Conservation (phyloP, 768 basidiomycete species). For the Gautieria morchelliformis region DNA sequence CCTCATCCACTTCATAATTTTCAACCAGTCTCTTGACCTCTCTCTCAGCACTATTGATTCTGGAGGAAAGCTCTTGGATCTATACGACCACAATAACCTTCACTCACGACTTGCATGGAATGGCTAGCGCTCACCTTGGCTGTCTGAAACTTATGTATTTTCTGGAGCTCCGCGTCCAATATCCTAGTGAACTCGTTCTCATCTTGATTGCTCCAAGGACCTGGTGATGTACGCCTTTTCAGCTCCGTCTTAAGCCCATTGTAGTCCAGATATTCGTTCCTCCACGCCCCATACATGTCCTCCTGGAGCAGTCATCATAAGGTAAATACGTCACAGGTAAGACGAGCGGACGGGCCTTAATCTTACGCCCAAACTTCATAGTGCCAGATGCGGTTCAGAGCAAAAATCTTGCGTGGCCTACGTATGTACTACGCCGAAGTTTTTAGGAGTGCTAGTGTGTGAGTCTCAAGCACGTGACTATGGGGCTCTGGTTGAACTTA, state of each 20-base stretch:
- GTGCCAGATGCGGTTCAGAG: neutral
- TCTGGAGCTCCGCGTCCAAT: conserved; percentile 82
- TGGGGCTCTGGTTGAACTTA: too few relatives aligned
- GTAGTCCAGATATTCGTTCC: conserved; percentile 84
- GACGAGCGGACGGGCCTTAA: conserved; percentile 37
- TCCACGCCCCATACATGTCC: conserved; percentile 85
- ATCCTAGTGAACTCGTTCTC: conserved; percentile 73
- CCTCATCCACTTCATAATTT: neutral
- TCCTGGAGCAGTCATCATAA: conserved; percentile 34
- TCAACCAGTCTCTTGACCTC: conserved; percentile 70
- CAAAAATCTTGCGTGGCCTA: neutral
- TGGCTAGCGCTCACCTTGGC: conserved; percentile 48
- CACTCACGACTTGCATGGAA: conserved; percentile 1
- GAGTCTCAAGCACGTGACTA: too few relatives aligned
- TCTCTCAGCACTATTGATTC: conserved; percentile 75
- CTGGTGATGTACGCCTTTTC: conserved; percentile 53
- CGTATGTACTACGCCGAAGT: too few relatives aligned
- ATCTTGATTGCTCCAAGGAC: conserved; percentile 65
- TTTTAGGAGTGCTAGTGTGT: too few relatives aligned
- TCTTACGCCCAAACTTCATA: conserved; percentile 82
- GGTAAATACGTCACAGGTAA: neutral
- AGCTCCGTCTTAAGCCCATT: conserved; percentile 82
- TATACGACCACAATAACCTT: conserved; percentile 17
- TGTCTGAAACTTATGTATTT: conserved; percentile 90
- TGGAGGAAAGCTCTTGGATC: conserved; percentile 73